Base-by-base conservation (phyloP, 495 filamentous ascomycete genomes). In the Penicillium pulvis region DNA sequence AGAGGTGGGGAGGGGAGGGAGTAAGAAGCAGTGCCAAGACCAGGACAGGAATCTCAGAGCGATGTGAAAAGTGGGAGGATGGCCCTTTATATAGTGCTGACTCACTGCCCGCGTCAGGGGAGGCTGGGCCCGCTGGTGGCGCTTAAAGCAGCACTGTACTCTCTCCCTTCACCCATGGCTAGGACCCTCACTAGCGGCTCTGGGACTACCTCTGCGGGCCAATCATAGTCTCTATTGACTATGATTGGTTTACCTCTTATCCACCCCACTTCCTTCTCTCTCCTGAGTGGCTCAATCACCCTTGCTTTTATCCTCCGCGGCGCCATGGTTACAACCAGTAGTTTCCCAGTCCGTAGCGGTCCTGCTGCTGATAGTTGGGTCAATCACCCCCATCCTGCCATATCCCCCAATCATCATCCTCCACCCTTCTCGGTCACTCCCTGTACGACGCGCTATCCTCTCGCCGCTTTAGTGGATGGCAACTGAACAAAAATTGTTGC, bases 51-150 rank as follows among this genome's bases (percentile, higher is more conserved):
- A 70, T 70, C 68, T 64, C 65, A 68, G 59, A 54, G 62, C 50
- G 51, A 43, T 30, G 31, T 35, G 60, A 65, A 67, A 71, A 69
- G 73, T 69, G 75, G 77, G 75, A 77, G 75, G 70, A 71, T 71
- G 73, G 69, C 62, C 61, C 75, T 71, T 78, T 78, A 73, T 77
- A 80, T 80, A 78, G 72, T 70, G 70, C 69, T 74, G 74, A 76
- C 53, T 73, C 73, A 73, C 65, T 56, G 65, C 63, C 53, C 45
- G 60, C 63, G 60, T 69, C 72, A 70, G 75, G 73, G 74, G 68
- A 73, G 68, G 74, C 73, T 75, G 71, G 73, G 62, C 65, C 71
- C 59, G 57, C 62, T 65, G 65, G 69, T 67, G 75, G 75, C 72
- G 74, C 66, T 65, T 72, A 79, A 78, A 77, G 70, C 76, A 75